phyloP scores from a whole-genome alignment of 169 alveolate genomes.

The Plasmodium inui region DNA sequence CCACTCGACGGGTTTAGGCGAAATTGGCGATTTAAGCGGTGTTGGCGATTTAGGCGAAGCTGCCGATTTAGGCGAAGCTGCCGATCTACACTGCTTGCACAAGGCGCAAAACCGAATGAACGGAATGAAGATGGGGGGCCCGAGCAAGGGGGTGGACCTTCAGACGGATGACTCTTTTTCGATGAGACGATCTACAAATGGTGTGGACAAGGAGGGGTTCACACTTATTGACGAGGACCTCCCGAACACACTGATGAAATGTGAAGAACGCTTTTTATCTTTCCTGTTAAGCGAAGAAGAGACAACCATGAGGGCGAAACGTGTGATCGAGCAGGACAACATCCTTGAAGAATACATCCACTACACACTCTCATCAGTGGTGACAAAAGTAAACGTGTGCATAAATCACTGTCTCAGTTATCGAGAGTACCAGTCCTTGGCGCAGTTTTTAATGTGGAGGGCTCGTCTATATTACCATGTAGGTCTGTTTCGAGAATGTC shows the following conservation, averaged over 20 bases:
- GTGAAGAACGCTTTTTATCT: constrained; percentile 38
- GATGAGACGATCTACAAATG: not conserved
- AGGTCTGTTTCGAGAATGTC: not conserved
- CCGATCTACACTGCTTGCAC: not conserved
- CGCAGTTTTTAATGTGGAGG: constrained; percentile 48
- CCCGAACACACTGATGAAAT: not conserved
- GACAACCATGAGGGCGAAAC: not conserved
- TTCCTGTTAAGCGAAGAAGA: constrained; percentile 47
- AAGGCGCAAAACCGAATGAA: not conserved
- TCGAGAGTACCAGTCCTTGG: constrained; percentile 39
- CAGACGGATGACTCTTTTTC: not conserved
- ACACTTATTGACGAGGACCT: not conserved
- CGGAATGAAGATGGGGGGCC: not conserved
- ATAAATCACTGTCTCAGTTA: constrained; percentile 17
- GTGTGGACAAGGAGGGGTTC: not conserved
- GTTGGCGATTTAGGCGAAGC: too few relatives aligned
- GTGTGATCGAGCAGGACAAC: not conserved
- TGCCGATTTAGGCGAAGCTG: too few relatives aligned
- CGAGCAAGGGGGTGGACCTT: not conserved
- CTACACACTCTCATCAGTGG: not conserved
- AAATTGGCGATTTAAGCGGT: not conserved
- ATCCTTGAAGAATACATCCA: not conserved
- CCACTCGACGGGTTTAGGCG: not conserved
- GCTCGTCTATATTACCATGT: constrained; percentile 55
- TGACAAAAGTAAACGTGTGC: constrained; percentile 16